Evolutionary conservation across 176 grass and related monocot species (phyloP).

Genomic region (Microstegium vimineum): DNA sequence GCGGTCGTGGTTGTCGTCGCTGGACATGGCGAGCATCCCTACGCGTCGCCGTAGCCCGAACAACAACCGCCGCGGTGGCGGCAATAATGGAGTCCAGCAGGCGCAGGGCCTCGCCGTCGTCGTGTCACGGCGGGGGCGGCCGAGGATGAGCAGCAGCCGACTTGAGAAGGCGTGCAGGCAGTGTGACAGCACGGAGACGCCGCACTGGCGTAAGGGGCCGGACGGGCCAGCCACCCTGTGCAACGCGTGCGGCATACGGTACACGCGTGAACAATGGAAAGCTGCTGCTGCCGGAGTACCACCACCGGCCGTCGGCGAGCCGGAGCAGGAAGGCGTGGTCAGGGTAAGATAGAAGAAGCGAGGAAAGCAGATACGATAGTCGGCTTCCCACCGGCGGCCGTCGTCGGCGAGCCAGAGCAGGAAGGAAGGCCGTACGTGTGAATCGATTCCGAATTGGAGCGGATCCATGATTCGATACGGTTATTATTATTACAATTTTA

Average conservation of each 20-base stretch:
- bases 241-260: slow-evolving; percentile 51
- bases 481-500: too few relatives aligned
- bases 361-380: neutral
- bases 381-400: too few relatives aligned
- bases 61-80: neutral
- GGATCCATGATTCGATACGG: too few relatives aligned
- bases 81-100: too few relatives aligned
- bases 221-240: slow-evolving; percentile 43
- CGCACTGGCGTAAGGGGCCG: slow-evolving; percentile 49
- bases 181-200: slow-evolving; percentile 34
- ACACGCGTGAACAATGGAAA: neutral
- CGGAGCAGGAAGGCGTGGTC: slow-evolving; percentile 16
- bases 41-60: neutral
- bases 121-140: neutral
- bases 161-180: slow-evolving; percentile 19
- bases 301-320: slow-evolving; percentile 44
- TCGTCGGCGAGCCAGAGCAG: too few relatives aligned
- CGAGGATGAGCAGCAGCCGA: neutral
- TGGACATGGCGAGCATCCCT: neutral
- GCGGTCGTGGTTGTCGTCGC: neutral
- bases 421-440: too few relatives aligned
- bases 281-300: slow-evolving; percentile 25
- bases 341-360: slow-evolving; percentile 18
- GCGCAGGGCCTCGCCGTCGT: too few relatives aligned
- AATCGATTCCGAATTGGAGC: too few relatives aligned